These are phyloP conservation scores for Epichloe baconii DNA, from an alignment of 2,329 filamentous ascomycete genomes.

Conservation along the genomic window DNA sequence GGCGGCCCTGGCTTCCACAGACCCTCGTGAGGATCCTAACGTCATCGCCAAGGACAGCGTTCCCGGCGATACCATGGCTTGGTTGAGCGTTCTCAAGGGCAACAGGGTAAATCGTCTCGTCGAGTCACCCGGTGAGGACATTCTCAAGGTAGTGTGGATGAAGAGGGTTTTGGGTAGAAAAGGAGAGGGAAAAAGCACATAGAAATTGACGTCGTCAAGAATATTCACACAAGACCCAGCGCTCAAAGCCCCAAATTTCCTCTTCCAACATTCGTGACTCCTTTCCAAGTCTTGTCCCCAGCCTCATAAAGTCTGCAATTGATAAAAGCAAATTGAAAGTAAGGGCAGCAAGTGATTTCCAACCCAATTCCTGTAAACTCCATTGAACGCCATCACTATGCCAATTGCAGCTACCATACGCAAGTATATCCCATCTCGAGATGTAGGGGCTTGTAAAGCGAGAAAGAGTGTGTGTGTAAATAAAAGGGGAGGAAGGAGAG, in stretches of 20 bases:
- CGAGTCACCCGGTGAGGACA: constrained; percentile 51
- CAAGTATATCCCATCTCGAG: neutral
- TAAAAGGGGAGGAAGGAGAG: neutral
- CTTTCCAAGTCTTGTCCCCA: neutral
- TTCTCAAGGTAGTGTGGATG: constrained; percentile 54
- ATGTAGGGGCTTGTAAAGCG: neutral
- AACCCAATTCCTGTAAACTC: neutral
- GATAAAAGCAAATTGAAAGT: neutral
- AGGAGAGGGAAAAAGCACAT: neutral
- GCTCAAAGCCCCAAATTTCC: too few species aligned
- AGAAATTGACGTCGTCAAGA: neutral
- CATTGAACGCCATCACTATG: constrained; percentile 9
- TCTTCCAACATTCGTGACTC: neutral
- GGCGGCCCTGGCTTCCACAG: constrained; percentile 25
- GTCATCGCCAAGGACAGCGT: constrained; percentile 34
- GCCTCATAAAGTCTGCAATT: neutral
- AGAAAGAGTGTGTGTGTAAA: neutral
- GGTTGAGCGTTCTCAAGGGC: constrained; percentile 60
- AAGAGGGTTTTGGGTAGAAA: constrained; percentile 41
- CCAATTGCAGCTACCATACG: constrained; percentile 1
- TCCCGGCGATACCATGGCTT: constrained; percentile 59
- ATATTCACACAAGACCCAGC: too few species aligned
- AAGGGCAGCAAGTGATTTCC: neutral
- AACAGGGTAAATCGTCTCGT: constrained; percentile 72
- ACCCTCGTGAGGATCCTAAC: constrained; percentile 26